Evolutionary conservation across 441 rosid species (phyloP), one percentile per base, ranked within the genome.

Genomic region (Euphorbia celastroides): DNA sequence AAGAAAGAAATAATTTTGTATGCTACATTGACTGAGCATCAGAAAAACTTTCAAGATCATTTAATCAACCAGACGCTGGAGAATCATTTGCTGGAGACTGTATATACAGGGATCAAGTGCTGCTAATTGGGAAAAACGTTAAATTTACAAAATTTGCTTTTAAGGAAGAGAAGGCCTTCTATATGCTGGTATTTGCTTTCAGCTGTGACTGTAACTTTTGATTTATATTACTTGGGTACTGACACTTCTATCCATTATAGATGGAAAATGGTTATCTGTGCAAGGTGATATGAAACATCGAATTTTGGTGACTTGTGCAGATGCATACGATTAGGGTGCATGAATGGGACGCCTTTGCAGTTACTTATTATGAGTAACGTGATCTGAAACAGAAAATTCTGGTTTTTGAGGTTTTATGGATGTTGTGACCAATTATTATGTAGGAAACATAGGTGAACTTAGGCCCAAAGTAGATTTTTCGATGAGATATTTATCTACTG

Each of bases 1-100:
- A 94, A 94, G 72, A 94, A 94, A 69, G 99, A 94, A 84, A 92
- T 94, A 44, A 87, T 94, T 68, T 20, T 94, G 31, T 94, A 94
- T 76, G 98, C 99, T 62, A 82, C 92, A 30, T 55, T 95, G 90
- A 86, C 99, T 27, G 92, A 79, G 60, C 81, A 90, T 80, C 99
- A 95, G 72, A 92, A 77, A 76, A 85, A 85, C 52, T 88, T 86
- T 71, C 99, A 95, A 82, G 93, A 90, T 55, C 99, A 88, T 84
- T 82, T 95, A 59, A 74, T 92, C 54, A 87, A 92, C 59, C 65
- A 28, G 80, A 90, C 99, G 20, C 66, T 94, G 81, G 96, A 88
- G 76, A 64, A 64, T 14, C 64, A 94, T 75, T 72, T 94, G 66
- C 71, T 12, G 42, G 90, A 87, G 73, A 80, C 71, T 36, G 66